Base-by-base conservation (phyloP, 2,329 filamentous ascomycete species). In the Calonectria honghensis region DNA sequence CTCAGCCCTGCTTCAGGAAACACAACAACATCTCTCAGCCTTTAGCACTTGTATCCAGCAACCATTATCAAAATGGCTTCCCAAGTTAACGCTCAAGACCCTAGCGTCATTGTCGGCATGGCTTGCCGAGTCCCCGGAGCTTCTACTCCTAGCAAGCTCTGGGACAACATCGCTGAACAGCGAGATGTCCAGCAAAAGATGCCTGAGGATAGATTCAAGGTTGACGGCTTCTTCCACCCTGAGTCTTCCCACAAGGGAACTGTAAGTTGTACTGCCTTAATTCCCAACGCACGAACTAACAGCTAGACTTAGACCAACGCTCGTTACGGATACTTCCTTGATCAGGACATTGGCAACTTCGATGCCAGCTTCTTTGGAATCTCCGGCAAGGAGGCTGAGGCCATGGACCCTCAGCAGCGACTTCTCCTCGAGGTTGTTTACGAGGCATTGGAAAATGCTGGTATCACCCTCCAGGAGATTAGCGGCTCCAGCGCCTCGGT, bases 171-270 rank as follows among this genome's bases (percentile, higher is more conserved):
- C 45, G 69, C 72, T 14, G 39, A 82, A 82, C 51, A 85, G 81
- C 41, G 85, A 81, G 54, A 87, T 83, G 78, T 85, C 80, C 52
- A 79, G 66, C 72, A 65, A 50, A 83, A 84, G 50, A 83, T 87
- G 16, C 87, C 87, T 18, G 81, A 86, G 75, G 84, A 87, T 70
- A 83, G 89, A 41, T 89, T 90, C 82, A 87, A 87, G 76, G 84
- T 83, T 77, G 84, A 80, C 75, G 84, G 72, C 66, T 83, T 86
- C 76, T 83, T 86, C 73, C 85, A 87, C 65, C 84, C 86, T 1
- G 79, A 80, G 52, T 64, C 74, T 24, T 73, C 75, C 20, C 78
- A 80, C 68, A 78, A 79, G 61, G 74, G 74, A 67, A 82, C 70
- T 18, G 71, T 73, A 66, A 57, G 71, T 64, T 16, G 11, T 59